These are phyloP conservation scores for Clonostachys sp. DNA, from an alignment of 2,329 filamentous ascomycete species.

Conservation along the genomic window DNA sequence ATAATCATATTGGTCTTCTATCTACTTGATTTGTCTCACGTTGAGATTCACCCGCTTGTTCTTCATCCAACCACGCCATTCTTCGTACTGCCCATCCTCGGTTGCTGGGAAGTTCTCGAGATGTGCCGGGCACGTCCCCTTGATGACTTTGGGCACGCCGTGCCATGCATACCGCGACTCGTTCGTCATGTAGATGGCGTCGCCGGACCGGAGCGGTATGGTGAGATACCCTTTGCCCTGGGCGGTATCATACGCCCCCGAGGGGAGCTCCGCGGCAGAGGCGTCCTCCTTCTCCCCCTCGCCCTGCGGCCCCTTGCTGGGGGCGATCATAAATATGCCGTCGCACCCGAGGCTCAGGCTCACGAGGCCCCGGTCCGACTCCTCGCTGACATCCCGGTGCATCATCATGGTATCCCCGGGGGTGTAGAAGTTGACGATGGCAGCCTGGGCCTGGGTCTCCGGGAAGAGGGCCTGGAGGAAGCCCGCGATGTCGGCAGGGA, in stretches of 20 bases:
- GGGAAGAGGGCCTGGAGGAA: constrained; percentile 72
- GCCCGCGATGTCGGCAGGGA: constrained; percentile 67
- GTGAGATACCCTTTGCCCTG: constrained; percentile 46
- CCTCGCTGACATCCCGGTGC: constrained; percentile 90
- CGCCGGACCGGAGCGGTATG: constrained; percentile 73
- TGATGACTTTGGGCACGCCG: constrained; percentile 82
- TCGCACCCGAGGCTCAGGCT: constrained; percentile 90
- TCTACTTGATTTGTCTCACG: constrained; percentile 73
- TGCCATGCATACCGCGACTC: constrained; percentile 89
- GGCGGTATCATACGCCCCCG: constrained; percentile 1
- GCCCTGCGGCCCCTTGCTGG: constrained; percentile 30
- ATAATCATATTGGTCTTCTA: too few species aligned
- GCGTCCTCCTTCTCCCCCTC: constrained; percentile 8
- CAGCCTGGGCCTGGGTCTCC: constrained; percentile 74
- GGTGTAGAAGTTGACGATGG: constrained; percentile 90
- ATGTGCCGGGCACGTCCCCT: constrained; percentile 72
- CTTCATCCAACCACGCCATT: constrained; percentile 84
- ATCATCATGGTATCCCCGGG: constrained; percentile 88
- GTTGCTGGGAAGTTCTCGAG: constrained; percentile 68
- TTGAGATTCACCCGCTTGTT: constrained; percentile 89
- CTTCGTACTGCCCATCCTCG: constrained; percentile 46
- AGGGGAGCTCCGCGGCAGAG: constrained; percentile 7
- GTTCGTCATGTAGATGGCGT: constrained; percentile 85
- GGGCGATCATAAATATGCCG: constrained; percentile 78
- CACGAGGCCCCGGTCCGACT: constrained; percentile 71